Conservation (phyloP, 2,329 filamentous ascomycete genomes). For the Colletotrichum eleusines region DNA sequence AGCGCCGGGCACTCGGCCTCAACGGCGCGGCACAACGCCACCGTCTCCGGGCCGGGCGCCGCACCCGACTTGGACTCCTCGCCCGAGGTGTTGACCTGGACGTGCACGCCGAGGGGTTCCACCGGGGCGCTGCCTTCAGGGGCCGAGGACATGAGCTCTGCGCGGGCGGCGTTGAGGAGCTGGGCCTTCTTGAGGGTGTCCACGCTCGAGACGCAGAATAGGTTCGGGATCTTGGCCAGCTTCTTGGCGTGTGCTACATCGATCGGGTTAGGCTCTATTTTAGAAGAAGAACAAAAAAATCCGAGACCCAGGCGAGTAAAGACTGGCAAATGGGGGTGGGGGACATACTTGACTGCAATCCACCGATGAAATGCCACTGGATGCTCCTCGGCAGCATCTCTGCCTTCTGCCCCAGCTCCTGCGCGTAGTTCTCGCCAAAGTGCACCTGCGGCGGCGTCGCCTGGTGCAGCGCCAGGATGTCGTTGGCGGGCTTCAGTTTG, state of each 20-base stretch:
- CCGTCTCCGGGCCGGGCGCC: conserved; percentile 71
- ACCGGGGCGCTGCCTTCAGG: conserved; percentile 52
- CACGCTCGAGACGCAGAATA: conserved; percentile 92
- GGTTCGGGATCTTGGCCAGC: conserved; percentile 86
- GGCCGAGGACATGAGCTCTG: conserved; percentile 59
- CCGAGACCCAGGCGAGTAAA: neutral
- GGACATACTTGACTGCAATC: conserved; percentile 79
- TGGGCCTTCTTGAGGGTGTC: conserved; percentile 90
- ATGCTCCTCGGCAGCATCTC: conserved; percentile 80
- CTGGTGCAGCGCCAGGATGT: conserved; percentile 86
- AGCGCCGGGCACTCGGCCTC: conserved; percentile 78
- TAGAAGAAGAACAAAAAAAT: too few relatives aligned
- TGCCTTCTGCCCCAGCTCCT: conserved; percentile 90
- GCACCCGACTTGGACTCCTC: conserved; percentile 89
- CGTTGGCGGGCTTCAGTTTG: conserved; percentile 93
- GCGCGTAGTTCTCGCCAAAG: conserved; percentile 97
- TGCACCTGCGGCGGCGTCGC: conserved; percentile 64
- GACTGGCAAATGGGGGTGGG: neutral
- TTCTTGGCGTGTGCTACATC: conserved; percentile 88
- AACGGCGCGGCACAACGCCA: conserved; percentile 77
- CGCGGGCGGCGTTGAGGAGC: conserved; percentile 81
- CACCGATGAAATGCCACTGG: conserved; percentile 97
- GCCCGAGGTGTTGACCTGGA: conserved; percentile 96
- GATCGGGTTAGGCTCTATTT: neutral
- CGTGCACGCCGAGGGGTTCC: conserved; percentile 76